Base-by-base conservation (phyloP, 75 land plant species). In the Pinus taeda region DNA sequence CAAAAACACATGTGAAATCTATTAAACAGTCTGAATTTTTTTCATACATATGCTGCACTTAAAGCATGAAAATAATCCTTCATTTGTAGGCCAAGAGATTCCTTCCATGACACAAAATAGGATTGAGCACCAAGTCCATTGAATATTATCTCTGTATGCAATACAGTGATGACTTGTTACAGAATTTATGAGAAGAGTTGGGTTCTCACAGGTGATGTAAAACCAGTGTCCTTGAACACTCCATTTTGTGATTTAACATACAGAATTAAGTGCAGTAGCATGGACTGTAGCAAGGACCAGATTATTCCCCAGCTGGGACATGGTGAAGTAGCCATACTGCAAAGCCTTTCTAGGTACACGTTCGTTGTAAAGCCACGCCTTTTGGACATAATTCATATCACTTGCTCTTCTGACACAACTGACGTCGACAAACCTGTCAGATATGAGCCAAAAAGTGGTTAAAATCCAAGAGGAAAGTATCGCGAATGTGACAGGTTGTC, bases 211-310 rank as follows among this genome's bases (percentile, higher is more conserved):
- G 88, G 88, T 14, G 84, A 82, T 18, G 75, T 72, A 5, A 86
- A 87, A 71, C 81, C 87, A 6, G 77, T 78, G 75, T n/a, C 58
- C 60, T 84, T 76, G 73, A 87, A 65, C 45, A 76, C 66, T 30
- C 88, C 87, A 26, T 77, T 70, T 57, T 80, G 77, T n/a, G 81
- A 60, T 73, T 81, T 81, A 75, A 64, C 78, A 73, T 14, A 85
- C 76, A 21, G 86, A 84, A 78, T 85, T 85, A 45, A 85, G 29
- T 39, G 86, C 84, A 59, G 86, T 84, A 57, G 86, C 86, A 15
- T 70, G 42, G 37, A 85, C 80, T 65, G 78, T 78, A 30, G 81
- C 77, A 11, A 85, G 84, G 55, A 85, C 80, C 29, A 78, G 85
- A 75, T 82, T 65, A 42, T 80, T 77, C 15, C 24, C 57, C 39